Percentiles rank a stretch among this genome's conserved stretches.
Conservation (phyloP, 73 alveolate species). For the Tetrahymena malaccensis region DNA sequence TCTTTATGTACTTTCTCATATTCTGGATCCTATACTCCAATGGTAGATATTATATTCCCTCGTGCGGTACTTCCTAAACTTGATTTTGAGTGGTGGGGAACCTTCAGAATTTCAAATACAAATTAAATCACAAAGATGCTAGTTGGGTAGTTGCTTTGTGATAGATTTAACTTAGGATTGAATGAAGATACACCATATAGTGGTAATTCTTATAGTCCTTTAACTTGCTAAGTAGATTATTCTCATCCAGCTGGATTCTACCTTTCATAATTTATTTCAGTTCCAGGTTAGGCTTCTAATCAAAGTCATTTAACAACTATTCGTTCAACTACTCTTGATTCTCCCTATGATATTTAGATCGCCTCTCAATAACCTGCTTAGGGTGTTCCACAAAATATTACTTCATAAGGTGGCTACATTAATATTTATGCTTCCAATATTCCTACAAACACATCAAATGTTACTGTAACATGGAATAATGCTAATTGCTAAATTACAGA, state of each 20-base stretch:
- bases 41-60: conserved; percentile 4
- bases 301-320: background rate
- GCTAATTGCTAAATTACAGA: background rate
- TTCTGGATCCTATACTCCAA: conserved; percentile 2
- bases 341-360: background rate
- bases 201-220: background rate
- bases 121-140: background rate
- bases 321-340: background rate
- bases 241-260: background rate
- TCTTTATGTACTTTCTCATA: conserved; percentile 3
- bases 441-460: background rate
- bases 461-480: background rate
- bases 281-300: background rate
- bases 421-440: background rate
- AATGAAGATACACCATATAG: background rate
- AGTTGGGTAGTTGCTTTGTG: background rate
- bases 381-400: background rate
- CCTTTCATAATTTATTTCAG: background rate
- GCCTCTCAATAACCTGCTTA: background rate
- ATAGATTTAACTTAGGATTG: background rate
- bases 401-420: background rate
- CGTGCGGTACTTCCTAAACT: conserved; percentile 8
- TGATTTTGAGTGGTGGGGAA: conserved; percentile 14
- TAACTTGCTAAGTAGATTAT: background rate
- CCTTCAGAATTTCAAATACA: conserved; percentile 12